Conservation (phyloP, 2,329 filamentous ascomycete species). For the Davidsoniella virescens region DNA sequence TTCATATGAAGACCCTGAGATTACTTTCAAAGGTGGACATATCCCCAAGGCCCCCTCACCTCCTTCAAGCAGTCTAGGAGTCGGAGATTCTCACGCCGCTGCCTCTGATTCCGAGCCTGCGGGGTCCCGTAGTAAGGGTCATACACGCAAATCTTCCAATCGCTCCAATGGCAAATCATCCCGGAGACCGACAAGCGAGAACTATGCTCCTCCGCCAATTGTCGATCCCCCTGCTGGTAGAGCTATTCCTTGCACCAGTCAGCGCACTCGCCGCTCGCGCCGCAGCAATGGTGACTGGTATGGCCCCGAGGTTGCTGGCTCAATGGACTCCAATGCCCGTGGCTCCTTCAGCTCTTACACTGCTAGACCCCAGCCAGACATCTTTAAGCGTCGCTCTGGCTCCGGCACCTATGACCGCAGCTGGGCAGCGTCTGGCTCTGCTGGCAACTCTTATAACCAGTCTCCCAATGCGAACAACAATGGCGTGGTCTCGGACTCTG, state of each 20-base stretch:
- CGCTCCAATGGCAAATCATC: constrained; percentile 5
- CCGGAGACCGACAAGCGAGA: constrained; percentile 3
- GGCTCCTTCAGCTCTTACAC: constrained; percentile 4
- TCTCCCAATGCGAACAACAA: constrained; percentile 1
- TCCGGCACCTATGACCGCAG: constrained; percentile 6
- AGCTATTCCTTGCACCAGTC: background rate
- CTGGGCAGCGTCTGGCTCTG: background rate
- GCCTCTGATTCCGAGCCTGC: constrained; percentile 5
- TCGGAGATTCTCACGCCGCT: background rate
- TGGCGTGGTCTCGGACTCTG: background rate
- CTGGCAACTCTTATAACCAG: constrained; percentile 3
- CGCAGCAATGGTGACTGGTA: constrained; percentile 3
- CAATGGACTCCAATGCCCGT: constrained; percentile 7
- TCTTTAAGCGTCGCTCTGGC: constrained; percentile 1
- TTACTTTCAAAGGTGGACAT: background rate
- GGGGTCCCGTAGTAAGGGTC: background rate
- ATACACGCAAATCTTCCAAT: constrained; percentile 6
- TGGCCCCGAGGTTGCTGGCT: constrained; percentile 1
- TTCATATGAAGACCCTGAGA: background rate
- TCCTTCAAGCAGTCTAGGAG: background rate
- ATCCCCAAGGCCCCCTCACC: constrained; percentile 6
- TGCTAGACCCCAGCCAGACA: background rate
- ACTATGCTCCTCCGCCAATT: background rate
- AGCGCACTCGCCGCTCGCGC: constrained; percentile 6
- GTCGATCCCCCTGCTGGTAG: background rate